phyloP scores from a whole-genome alignment of 2,329 filamentous ascomycete genomes.

The Thielaviopsis euricoi region DNA sequence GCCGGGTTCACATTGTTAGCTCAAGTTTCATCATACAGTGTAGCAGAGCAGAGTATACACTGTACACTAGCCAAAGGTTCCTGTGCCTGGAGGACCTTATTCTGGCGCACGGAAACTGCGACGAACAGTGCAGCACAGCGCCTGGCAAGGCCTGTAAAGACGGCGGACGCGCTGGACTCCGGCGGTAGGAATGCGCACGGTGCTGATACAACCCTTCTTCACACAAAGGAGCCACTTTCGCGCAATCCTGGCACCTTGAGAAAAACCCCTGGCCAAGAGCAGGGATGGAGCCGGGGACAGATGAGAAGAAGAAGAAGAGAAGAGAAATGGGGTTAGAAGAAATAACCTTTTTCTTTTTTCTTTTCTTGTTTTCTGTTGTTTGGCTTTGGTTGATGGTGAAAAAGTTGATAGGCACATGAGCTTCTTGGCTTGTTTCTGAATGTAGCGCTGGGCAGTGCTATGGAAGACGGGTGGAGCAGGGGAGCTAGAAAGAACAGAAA shows the following conservation, averaged over 20 bases:
- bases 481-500: not conserved
- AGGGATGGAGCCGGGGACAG: no score
- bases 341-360: no score
- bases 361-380: no score
- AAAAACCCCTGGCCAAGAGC: no score
- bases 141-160: not conserved
- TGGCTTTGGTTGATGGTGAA: no score
- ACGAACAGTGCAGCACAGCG: not conserved
- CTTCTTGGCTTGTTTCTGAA: not conserved
- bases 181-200: not conserved
- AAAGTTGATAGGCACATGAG: no score
- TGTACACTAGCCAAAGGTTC: not conserved
- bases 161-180: not conserved
- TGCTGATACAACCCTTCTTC: not conserved
- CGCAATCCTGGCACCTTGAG: not conserved
- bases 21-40: not conserved
- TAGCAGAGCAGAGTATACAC: not conserved
- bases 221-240: not conserved
- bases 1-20: not conserved
- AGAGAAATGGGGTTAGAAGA: no score
- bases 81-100: no score
- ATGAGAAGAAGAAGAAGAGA: no score
- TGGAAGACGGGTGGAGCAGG: not conserved
- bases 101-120: not conserved
- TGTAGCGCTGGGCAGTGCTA: not conserved